Evolutionary conservation across 225 moss, liverwort and hornwort genomes (phyloP).

Genomic region (Bryoerythrophyllum caledonicum): DNA sequence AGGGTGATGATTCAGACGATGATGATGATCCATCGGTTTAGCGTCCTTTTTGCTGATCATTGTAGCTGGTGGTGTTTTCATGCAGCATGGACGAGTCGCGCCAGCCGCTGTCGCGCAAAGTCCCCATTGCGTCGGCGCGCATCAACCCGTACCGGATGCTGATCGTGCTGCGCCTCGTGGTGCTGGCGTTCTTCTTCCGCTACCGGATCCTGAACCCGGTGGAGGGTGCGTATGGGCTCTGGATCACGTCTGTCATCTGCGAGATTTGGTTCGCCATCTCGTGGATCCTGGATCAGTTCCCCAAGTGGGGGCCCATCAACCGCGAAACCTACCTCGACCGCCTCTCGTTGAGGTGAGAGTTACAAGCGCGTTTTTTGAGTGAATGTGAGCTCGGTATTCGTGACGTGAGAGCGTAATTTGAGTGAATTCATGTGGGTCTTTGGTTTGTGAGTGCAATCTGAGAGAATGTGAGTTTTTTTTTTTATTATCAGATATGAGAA

Average conservation of each 20-base stretch:
- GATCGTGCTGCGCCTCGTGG: constrained; percentile 72
- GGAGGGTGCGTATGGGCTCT: constrained; percentile 65
- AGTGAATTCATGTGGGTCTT: no score
- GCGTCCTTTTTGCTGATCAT: not conserved
- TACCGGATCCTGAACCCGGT: constrained; percentile 84
- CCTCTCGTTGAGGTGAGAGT: constrained; percentile 60
- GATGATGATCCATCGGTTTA: not conserved
- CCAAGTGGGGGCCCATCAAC: constrained; percentile 93
- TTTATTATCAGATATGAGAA: constrained; percentile 77
- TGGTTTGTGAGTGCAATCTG: no score
- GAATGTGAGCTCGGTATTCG: no score
- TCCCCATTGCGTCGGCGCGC: constrained; percentile 75
- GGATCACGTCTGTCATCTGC: constrained; percentile 87
- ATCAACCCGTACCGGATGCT: constrained; percentile 94
- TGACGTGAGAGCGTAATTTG: no score
- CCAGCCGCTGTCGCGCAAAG: constrained; percentile 82
- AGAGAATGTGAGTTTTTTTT: no score
- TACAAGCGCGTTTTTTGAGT: no score
- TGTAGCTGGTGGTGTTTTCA: no score
- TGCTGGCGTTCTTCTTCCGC: constrained; percentile 90
- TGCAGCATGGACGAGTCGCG: constrained; percentile 89
- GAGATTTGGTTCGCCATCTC: constrained; percentile 93
- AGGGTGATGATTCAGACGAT: not conserved
- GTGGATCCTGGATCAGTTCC: constrained; percentile 97
- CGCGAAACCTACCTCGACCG: constrained; percentile 90